Conservation (phyloP, 192 early-diverging fungal genomes). For the Umbelopsis ramanniana region DNA sequence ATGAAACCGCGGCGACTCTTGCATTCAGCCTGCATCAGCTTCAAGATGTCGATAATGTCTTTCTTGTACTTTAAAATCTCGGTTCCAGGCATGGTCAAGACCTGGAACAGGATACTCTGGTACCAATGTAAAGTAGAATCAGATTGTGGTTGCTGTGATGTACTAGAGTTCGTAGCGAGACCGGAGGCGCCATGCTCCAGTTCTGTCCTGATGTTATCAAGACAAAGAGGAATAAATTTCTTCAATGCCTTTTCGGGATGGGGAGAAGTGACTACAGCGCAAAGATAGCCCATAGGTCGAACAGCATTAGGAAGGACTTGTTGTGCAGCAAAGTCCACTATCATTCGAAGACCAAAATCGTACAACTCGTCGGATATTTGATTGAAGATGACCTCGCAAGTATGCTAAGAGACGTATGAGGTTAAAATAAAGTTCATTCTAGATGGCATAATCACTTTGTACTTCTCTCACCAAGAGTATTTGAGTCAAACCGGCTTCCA, state of each 20-base stretch:
- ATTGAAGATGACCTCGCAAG: constrained; percentile 68
- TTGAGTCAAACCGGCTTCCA: constrained; percentile 54
- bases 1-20: constrained; percentile 67
- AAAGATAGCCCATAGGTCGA: constrained; percentile 61
- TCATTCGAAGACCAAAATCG: constrained; percentile 59
- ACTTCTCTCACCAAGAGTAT: constrained; percentile 46
- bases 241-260: constrained; percentile 53
- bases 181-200: constrained; percentile 68
- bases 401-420: constrained; percentile 44
- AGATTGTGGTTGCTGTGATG: constrained; percentile 49
- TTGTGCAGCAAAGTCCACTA: constrained; percentile 62
- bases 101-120: constrained; percentile 67
- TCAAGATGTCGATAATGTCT: constrained; percentile 52
- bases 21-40: constrained; percentile 58
- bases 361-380: constrained; percentile 72
- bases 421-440: too few species aligned
- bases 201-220: constrained; percentile 61
- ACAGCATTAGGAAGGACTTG: constrained; percentile 72
- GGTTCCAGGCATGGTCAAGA: constrained; percentile 51
- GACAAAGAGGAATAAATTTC: constrained; percentile 63
- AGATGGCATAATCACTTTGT: too few species aligned
- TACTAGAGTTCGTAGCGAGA: constrained; percentile 45
- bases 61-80: constrained; percentile 54
- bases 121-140: constrained; percentile 81
- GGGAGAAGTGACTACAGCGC: constrained; percentile 45